Percentiles rank a stretch among this genome's conserved stretches.
phyloP scores from a whole-genome alignment of 202 grass and related monocot species.

The Schoenoplectus triqueter region DNA sequence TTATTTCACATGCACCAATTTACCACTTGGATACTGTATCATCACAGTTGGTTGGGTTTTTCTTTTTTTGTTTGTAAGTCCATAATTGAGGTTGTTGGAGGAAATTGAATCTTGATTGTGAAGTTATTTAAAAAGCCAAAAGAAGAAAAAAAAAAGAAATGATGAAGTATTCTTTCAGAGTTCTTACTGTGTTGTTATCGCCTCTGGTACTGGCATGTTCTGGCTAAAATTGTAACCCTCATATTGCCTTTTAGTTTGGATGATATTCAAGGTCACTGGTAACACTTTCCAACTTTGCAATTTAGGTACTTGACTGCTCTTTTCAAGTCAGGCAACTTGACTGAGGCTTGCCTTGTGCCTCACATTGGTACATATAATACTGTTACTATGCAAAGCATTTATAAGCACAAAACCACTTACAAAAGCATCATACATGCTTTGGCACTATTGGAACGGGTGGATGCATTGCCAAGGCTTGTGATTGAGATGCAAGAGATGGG shows the following conservation, averaged over 20 bases:
- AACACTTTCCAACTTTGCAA: constrained; percentile 24
- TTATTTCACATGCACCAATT: neutral
- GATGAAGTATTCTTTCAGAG: neutral
- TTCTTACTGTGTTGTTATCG: neutral
- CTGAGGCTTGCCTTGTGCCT: constrained; percentile 59
- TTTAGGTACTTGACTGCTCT: constrained; percentile 66
- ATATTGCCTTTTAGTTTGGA: constrained; percentile 25
- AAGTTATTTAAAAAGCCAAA: neutral
- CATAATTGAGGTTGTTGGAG: constrained; percentile 7
- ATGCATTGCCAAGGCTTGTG: constrained; percentile 70
- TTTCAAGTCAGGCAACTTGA: constrained; percentile 73
- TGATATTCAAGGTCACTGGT: neutral
- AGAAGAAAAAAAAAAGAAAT: neutral
- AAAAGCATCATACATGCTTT: constrained; percentile 77
- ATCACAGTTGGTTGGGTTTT: neutral
- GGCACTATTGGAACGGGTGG: constrained; percentile 61
- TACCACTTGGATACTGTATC: neutral
- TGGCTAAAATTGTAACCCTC: constrained; percentile 4
- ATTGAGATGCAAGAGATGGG: constrained; percentile 95
- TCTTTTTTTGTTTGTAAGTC: neutral
- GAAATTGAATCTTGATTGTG: neutral
- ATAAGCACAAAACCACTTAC: constrained; percentile 71
- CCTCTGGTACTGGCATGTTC: neutral
- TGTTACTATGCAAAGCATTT: constrained; percentile 47
- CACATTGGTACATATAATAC: constrained; percentile 48